These are phyloP conservation scores for Cercospora sp. DNA, from an alignment of 2,329 filamentous ascomycete genomes.

Conservation along the genomic window DNA sequence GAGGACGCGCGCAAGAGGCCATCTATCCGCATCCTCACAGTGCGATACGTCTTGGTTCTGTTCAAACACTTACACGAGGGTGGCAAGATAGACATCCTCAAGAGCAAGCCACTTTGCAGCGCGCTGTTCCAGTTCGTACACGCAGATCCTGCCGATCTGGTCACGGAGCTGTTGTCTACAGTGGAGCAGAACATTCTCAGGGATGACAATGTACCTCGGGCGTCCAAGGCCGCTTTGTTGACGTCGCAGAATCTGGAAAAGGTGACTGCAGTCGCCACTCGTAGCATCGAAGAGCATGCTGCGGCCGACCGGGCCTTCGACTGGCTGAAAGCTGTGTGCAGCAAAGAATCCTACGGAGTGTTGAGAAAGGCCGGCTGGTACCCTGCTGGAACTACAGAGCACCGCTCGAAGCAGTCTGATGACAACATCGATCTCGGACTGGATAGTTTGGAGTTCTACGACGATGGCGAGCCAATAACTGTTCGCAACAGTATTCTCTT, in stretches of 20 bases:
- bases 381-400: slow-evolving; percentile 56
- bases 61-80: slow-evolving; percentile 75
- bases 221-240: slow-evolving; percentile 58
- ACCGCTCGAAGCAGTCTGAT: slow-evolving; percentile 40
- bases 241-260: slow-evolving; percentile 44
- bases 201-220: slow-evolving; percentile 71
- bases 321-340: slow-evolving; percentile 75
- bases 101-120: slow-evolving; percentile 67
- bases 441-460: slow-evolving; percentile 69
- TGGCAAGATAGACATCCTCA: slow-evolving; percentile 78
- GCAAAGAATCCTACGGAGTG: slow-evolving; percentile 69
- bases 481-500: slow-evolving; percentile 79
- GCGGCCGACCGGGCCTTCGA: slow-evolving; percentile 71
- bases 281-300: slow-evolving; percentile 47
- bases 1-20: slow-evolving; percentile 67
- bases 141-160: slow-evolving; percentile 72
- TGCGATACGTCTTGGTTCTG: slow-evolving; percentile 76
- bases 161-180: slow-evolving; percentile 71
- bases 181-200: slow-evolving; percentile 71
- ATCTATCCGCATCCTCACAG: slow-evolving; percentile 78
- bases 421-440: slow-evolving; percentile 62
- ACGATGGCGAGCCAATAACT: slow-evolving; percentile 58
- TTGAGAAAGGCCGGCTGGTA: slow-evolving; percentile 82
- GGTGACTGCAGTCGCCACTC: slow-evolving; percentile 60
- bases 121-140: slow-evolving; percentile 74